These are phyloP conservation scores for Glycine soja DNA, from an alignment of 306 rosid genomes.

Conservation along the genomic window DNA sequence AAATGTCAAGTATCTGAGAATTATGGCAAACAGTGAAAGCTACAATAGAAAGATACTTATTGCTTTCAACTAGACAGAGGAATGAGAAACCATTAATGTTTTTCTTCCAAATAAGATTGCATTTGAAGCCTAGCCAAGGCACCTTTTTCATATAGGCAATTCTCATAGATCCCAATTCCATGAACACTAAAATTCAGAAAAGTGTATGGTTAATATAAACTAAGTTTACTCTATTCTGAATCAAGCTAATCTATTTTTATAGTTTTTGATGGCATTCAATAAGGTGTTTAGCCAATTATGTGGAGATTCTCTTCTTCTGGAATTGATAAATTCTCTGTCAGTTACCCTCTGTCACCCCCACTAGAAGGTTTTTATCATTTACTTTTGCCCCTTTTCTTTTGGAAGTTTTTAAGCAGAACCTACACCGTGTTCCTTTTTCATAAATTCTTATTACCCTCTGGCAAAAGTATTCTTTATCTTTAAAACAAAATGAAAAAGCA, in stretches of 20 bases:
- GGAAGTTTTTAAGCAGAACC: too few relatives aligned
- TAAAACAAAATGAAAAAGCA: too few relatives aligned
- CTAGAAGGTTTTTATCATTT: slow-evolving; percentile 51
- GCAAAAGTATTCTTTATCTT: too few relatives aligned
- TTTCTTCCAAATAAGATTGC: slow-evolving; percentile 45
- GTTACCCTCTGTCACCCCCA: slow-evolving; percentile 28
- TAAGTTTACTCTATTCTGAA: slow-evolving; percentile 39
- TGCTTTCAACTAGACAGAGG: slow-evolving; percentile 43
- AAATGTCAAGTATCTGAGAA: slow-evolving; percentile 48
- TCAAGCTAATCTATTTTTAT: slow-evolving; percentile 18
- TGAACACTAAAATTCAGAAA: slow-evolving; percentile 37
- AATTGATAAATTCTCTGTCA: slow-evolving; percentile 47
- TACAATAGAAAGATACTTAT: slow-evolving; percentile 40
- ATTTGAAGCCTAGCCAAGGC: slow-evolving; percentile 39
- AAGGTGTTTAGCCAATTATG: slow-evolving; percentile 46
- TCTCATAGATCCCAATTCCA: slow-evolving; percentile 45
- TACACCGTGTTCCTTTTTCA: too few relatives aligned
- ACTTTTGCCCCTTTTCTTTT: too few relatives aligned
- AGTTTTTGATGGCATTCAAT: slow-evolving; percentile 36
- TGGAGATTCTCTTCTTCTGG: slow-evolving; percentile 42
- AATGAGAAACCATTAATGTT: slow-evolving; percentile 23
- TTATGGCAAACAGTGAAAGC: slow-evolving; percentile 34
- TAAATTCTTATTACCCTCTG: too few relatives aligned
- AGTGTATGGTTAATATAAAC: slow-evolving; percentile 37
- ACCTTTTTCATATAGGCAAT: slow-evolving; percentile 38